Percentiles rank a stretch among this genome's conserved stretches.
These are phyloP conservation scores for Sherardia arvensis DNA, from an alignment of 257 asterid species.

Conservation along the genomic window DNA sequence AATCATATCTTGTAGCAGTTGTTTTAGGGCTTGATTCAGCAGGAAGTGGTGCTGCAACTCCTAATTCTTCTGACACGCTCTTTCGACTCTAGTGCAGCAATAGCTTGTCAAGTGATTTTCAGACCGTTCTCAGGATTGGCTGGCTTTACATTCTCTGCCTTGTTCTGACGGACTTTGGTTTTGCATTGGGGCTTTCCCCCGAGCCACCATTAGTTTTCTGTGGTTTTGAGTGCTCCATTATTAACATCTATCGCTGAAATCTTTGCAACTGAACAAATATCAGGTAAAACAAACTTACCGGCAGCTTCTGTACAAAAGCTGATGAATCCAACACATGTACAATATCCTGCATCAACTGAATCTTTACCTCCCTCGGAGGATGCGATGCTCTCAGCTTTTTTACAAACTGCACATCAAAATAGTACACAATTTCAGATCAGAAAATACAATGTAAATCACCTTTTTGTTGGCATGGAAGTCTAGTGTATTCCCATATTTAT, in stretches of 20 bases:
- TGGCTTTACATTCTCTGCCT: not conserved
- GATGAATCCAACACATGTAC: conserved; percentile 61
- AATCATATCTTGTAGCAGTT: conserved; percentile 13
- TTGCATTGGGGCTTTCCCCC: conserved; percentile 15
- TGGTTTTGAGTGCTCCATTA: conserved; percentile 16
- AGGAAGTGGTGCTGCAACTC: conserved; percentile 27
- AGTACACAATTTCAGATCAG: not conserved
- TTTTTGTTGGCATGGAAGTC: conserved; percentile 50
- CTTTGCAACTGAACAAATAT: not conserved
- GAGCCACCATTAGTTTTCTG: not conserved
- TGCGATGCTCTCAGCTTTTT: conserved; percentile 39
- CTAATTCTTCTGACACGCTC: conserved; percentile 24
- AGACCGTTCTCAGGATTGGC: not conserved
- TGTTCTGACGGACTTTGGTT: conserved; percentile 41
- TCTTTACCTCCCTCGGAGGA: conserved; percentile 51
- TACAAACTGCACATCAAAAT: conserved; percentile 33
- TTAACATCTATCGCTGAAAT: not conserved
- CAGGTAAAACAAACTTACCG: not conserved
- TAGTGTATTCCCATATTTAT: conserved; percentile 49
- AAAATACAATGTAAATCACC: no score
- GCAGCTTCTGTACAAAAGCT: conserved; percentile 53
- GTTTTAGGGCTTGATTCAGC: conserved; percentile 23
- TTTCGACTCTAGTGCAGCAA: conserved; percentile 41
- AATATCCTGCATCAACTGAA: conserved; percentile 59
- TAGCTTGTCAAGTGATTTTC: conserved; percentile 38